Evolutionary conservation across 345 rosid genomes (phyloP).

Genomic region (Populus davidiana): DNA sequence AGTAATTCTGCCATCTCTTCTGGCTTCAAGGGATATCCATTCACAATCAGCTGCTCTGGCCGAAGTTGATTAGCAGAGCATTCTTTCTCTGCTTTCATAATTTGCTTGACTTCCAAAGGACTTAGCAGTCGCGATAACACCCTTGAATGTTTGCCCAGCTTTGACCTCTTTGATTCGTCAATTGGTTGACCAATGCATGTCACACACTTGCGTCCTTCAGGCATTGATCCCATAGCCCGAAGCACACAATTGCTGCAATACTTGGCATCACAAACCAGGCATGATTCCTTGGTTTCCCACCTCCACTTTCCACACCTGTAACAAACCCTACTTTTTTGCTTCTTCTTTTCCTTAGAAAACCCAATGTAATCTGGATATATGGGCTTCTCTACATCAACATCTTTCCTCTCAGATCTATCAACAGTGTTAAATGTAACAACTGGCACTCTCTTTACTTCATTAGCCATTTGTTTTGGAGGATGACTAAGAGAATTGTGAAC

Average conservation of each 20-base stretch:
- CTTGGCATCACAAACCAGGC: constrained; percentile 87
- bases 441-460: constrained; percentile 48
- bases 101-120: constrained; percentile 94
- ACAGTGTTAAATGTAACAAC: constrained; percentile 79
- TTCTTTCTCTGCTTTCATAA: constrained; percentile 96
- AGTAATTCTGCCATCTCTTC: constrained; percentile 89
- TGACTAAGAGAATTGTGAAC: constrained; percentile 35
- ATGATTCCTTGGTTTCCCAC: constrained; percentile 94
- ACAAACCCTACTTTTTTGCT: constrained; percentile 63
- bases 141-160: constrained; percentile 75
- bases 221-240: constrained; percentile 99
- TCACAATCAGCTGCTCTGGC: constrained; percentile 86
- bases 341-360: constrained; percentile 57
- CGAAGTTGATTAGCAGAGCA: constrained; percentile 91
- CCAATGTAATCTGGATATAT: constrained; percentile 53
- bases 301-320: constrained; percentile 79
- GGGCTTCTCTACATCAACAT: constrained; percentile 44
- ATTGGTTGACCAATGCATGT: constrained; percentile 77
- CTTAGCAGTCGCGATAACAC: constrained; percentile 75
- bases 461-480: constrained; percentile 33
- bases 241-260: constrained; percentile 93
- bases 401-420: constrained; percentile 47
- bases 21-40: constrained; percentile 74
- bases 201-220: constrained; percentile 97
- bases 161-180: constrained; percentile 75